These are phyloP conservation scores for Saxophila tyrrhenica DNA, from an alignment of 495 filamentous ascomycete genomes.

Conservation along the genomic window DNA sequence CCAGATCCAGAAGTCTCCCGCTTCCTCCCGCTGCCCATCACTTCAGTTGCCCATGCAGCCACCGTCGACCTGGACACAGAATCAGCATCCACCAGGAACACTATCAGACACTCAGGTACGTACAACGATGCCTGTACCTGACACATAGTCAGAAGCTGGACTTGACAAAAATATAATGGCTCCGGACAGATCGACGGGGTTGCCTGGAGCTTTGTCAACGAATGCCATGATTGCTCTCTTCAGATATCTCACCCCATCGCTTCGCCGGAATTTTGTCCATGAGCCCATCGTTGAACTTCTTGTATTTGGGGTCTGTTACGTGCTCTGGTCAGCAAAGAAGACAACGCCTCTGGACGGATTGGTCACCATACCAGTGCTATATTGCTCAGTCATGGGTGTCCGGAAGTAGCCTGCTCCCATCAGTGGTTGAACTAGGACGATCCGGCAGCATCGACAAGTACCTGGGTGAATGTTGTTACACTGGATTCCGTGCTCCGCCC, in stretches of 20 bases:
- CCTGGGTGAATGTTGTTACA: conserved; percentile 22
- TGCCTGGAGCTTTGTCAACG: not conserved
- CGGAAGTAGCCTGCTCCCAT: conserved; percentile 11
- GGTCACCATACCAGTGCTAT: not conserved
- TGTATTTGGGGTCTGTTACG: conserved; percentile 9
- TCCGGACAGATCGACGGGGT: conserved; percentile 21
- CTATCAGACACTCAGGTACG: not conserved
- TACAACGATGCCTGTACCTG: not conserved
- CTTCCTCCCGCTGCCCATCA: no score
- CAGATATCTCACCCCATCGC: conserved; percentile 15
- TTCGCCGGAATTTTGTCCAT: conserved; percentile 16
- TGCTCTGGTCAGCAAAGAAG: not conserved
- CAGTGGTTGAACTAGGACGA: not conserved
- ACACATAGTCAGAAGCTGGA: conserved; percentile 18
- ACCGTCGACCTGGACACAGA: not conserved
- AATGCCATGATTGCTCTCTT: not conserved
- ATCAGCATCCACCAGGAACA: not conserved
- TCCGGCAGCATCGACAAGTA: not conserved
- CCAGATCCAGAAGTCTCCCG: no score
- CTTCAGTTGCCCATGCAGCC: not conserved
- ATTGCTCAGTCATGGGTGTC: conserved; percentile 20
- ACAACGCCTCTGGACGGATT: no score
- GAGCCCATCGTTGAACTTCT: conserved; percentile 18
- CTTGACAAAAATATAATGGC: conserved; percentile 20
- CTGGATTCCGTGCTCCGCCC: conserved; percentile 24